Evolutionary conservation across 2,329 filamentous ascomycete species (phyloP), one percentile per base, ranked within the genome.

Genomic region (Clarireedia hainanense): DNA sequence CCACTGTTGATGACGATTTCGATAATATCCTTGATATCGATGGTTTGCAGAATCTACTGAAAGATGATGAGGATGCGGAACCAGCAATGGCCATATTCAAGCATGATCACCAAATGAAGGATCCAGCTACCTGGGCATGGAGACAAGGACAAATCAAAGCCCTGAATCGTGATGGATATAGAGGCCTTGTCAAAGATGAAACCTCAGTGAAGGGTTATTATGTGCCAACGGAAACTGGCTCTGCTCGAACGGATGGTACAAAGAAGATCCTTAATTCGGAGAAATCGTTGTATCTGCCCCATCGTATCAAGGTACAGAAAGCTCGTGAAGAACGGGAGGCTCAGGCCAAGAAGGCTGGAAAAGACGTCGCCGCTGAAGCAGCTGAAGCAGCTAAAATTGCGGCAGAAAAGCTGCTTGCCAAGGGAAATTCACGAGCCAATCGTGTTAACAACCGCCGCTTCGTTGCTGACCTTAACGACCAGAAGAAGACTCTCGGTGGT

Each of bases 181-280:
- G 72, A 61, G 83, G 83, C 20, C 63, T 62, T 34, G 64, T 67
- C 17, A 67, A 59, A 23, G 66, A 58, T 26, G 65, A 76, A 1
- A 70, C 76, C 15, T 67, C 67, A 17, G 84, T 85, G 46, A 76
- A 78, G 34, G 83, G 82, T 20, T 85, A 85, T 65, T 97, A 96
- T 67, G 89, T 96, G 42, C 84, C 89, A 0, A 99, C 96, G 63
- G 60, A 79, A 0, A 90, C 90, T 9, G 94, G 94, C 36, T 88
- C 84, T 64, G 94, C 94, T 56, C 83, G 94, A 56, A 96, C 94
- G 0, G 91, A 99, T 73, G 91, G 91, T 27, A 85, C 91, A 66
- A 92, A 95, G 76, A 95, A 92, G 76, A 97, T 99, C 56, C 80
- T 95, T 60, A 95, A 99, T 70, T 89, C 90, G 0, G 94, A 99